A percentile compares a stretch with the other conserved stretches of the same genome.
Conservation (phyloP, 495 filamentous ascomycete genomes). For the Aspergillus taichungensis region DNA sequence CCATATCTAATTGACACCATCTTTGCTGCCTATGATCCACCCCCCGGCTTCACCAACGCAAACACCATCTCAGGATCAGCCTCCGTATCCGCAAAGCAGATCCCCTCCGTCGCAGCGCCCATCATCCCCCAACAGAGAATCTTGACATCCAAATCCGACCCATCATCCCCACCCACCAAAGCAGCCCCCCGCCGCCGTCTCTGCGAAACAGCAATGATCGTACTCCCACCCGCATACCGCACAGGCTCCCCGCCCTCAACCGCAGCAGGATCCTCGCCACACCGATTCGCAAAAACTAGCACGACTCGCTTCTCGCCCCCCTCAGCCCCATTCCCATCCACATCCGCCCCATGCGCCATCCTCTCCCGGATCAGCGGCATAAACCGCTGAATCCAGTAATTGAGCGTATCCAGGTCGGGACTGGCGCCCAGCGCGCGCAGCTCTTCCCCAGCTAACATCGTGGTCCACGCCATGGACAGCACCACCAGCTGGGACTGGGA, state of each 20-base stretch:
- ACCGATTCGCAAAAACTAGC: slow-evolving; percentile 76
- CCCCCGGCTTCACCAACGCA: slow-evolving; percentile 15
- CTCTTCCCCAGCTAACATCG: slow-evolving; percentile 38
- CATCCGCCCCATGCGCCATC: slow-evolving; percentile 30
- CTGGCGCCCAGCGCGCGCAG: slow-evolving; percentile 38
- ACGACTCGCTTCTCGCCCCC: slow-evolving; percentile 48
- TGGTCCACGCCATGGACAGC: slow-evolving; percentile 85
- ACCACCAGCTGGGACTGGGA: slow-evolving; percentile 62
- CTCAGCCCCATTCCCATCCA: slow-evolving; percentile 12
- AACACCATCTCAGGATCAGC: slow-evolving; percentile 36
- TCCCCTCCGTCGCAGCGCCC: slow-evolving; percentile 36
- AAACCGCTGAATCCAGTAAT: slow-evolving; percentile 84
- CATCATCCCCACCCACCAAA: background rate
- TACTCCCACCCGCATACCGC: slow-evolving; percentile 77
- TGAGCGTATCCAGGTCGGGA: slow-evolving; percentile 72
- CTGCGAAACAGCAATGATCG: slow-evolving; percentile 64
- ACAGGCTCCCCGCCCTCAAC: slow-evolving; percentile 27
- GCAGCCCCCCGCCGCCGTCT: slow-evolving; percentile 3
- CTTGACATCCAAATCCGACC: slow-evolving; percentile 28
- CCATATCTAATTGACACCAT: background rate
- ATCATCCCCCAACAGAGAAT: slow-evolving; percentile 40
- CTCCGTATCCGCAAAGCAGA: slow-evolving; percentile 42
- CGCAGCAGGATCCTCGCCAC: slow-evolving; percentile 57
- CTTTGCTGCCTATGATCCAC: background rate
- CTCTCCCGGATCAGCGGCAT: slow-evolving; percentile 55